Conservation (phyloP, 2,329 filamentous ascomycete species). For the Pseudopithomyces maydicus region DNA sequence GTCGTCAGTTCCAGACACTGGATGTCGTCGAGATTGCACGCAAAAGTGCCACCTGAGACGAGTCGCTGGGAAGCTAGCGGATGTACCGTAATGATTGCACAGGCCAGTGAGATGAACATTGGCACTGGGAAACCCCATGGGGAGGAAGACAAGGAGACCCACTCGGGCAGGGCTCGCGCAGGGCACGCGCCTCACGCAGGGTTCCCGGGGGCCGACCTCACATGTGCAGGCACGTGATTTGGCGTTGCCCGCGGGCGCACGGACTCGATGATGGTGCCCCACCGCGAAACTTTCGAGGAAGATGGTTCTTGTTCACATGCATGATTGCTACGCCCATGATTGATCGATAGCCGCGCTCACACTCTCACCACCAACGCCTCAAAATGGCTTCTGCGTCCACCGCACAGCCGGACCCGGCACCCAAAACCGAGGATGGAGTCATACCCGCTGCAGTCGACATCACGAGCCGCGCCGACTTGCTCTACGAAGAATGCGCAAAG, state of each 20-base stretch:
- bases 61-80: no score
- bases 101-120: neutral
- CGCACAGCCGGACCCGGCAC: slow-evolving; percentile 18
- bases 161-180: no score
- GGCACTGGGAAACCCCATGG: neutral
- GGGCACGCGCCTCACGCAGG: neutral
- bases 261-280: slow-evolving; percentile 2
- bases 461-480: slow-evolving; percentile 32
- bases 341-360: slow-evolving; percentile 19
- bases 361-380: neutral
- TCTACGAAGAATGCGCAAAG: slow-evolving; percentile 46
- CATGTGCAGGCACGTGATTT: slow-evolving; percentile 5
- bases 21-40: no score
- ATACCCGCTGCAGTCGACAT: slow-evolving; percentile 8
- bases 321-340: slow-evolving; percentile 23
- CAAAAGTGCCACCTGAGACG: no score
- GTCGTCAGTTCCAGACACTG: no score
- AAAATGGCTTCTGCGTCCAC: slow-evolving; percentile 30
- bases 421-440: slow-evolving; percentile 24
- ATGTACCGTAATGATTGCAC: no score
- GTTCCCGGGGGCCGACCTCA: no score
- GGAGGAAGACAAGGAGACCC: neutral
- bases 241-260: slow-evolving; percentile 7
- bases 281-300: slow-evolving; percentile 9
- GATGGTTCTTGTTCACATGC: slow-evolving; percentile 7